Percentiles rank a stretch among this genome's conserved stretches.
These are phyloP conservation scores for Aspergillus bertholletiae DNA, from an alignment of 495 filamentous ascomycete genomes.

Conservation along the genomic window DNA sequence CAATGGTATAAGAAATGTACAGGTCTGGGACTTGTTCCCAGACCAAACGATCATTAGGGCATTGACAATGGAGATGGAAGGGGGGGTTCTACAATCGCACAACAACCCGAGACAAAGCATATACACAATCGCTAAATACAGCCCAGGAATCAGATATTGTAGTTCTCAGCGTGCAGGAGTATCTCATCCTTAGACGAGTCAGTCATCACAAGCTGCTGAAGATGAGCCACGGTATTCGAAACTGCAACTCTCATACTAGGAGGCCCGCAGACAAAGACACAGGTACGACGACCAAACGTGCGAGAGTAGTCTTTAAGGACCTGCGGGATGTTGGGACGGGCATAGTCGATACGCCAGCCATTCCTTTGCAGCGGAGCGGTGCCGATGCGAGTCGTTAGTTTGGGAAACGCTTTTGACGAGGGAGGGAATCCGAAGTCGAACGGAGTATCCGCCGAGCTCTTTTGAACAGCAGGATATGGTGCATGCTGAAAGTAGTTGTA, in stretches of 20 bases:
- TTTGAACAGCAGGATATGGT: constrained; percentile 4
- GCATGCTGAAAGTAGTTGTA: background rate
- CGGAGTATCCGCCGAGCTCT: constrained; percentile 9
- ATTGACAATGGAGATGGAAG: constrained; percentile 3
- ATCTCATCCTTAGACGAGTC: constrained; percentile 81
- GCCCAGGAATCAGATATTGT: constrained; percentile 58
- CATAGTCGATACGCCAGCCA: constrained; percentile 89
- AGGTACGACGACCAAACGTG: constrained; percentile 76
- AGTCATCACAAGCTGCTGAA: constrained; percentile 79
- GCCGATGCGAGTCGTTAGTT: constrained; percentile 70
- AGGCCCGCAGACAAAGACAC: constrained; percentile 92
- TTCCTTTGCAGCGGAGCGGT: constrained; percentile 68
- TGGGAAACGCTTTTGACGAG: constrained; percentile 1
- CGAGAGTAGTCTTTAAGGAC: constrained; percentile 79
- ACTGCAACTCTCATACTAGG: constrained; percentile 85
- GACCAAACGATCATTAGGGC: background rate
- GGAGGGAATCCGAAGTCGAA: constrained; percentile 35
- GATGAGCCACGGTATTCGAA: constrained; percentile 71
- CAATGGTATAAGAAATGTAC: background rate
- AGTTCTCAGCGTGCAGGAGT: constrained; percentile 93
- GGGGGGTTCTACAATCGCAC: background rate
- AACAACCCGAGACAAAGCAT: constrained; percentile 1
- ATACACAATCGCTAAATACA: constrained; percentile 2
- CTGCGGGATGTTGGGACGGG: constrained; percentile 80
- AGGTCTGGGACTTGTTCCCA: background rate